Evolutionary conservation across 345 rosid genomes (phyloP), one percentile per base, ranked within the genome.

Genomic region (Eutrema yunnanense): DNA sequence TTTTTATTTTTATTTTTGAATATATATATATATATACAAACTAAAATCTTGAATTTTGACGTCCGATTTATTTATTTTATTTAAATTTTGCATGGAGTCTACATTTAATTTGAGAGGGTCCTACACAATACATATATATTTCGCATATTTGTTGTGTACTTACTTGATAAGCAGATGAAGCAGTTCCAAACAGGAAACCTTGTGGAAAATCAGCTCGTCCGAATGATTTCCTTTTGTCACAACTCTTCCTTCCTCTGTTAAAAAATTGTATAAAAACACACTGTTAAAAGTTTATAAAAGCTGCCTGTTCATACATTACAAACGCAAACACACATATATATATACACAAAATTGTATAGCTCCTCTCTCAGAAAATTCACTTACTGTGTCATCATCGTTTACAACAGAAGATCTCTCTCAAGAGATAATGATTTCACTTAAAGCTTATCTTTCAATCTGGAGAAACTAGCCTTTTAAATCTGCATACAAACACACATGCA

Each of bases 181-280:
- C 80, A 53, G 80, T 76, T 49, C 80, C 80, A 32, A 76, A 76
- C 30, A 76, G 7, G 69, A 79, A 76, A 63, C 57, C 78, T 8
- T 16, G 32, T n/a, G 65, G 69, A 46, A 78, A 55, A 56, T 48
- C 55, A 65, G 41, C 40, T 37, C 78, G 78, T 16, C 65, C 55
- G 13, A 73, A 56, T 22, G 76, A 63, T 50, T 61, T 51, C 6
- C 19, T 61, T 29, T 30, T 12, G 32, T 60, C 61, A 51, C 22
- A 34, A 41, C 41, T 61, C 60, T 16, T 61, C 43, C 43, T 71
- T 40, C 43, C 36, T 30, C 75, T 62, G 73, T 26, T 69, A 29
- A 58, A 51, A 41, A 6, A 1, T 53, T 41, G 10, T 51, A 67
- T 14, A 40, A 29, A 27, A 14, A 50, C 38, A 38, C 38, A 67